Evolutionary conservation across 2,329 filamentous ascomycete species (phyloP).

Genomic region (Pseudohalonectria lignicola): DNA sequence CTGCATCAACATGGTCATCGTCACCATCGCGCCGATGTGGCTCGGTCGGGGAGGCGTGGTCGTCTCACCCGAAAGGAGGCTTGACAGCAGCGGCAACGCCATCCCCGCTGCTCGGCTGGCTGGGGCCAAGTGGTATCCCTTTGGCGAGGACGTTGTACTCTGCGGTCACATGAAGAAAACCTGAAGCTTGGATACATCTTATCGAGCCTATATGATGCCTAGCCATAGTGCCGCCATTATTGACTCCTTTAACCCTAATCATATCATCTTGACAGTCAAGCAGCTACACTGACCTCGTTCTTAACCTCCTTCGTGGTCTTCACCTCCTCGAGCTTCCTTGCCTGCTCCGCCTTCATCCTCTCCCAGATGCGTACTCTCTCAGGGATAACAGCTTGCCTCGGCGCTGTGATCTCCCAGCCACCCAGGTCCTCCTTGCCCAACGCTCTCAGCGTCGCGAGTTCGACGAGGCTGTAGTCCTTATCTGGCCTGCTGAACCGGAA

Average conservation of each 20-base stretch:
- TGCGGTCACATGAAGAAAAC: slow-evolving; percentile 1
- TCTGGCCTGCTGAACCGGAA: slow-evolving; percentile 38
- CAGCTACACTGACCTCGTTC: too few species aligned
- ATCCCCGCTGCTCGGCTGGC: slow-evolving; percentile 53
- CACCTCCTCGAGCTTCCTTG: slow-evolving; percentile 9
- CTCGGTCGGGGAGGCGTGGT: slow-evolving; percentile 74
- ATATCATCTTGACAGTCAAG: too few species aligned
- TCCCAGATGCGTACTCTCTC: slow-evolving; percentile 34
- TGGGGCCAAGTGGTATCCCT: slow-evolving; percentile 17
- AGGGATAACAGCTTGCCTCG: slow-evolving; percentile 38
- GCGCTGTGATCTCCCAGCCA: slow-evolving; percentile 39
- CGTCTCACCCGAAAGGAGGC: slow-evolving; percentile 56
- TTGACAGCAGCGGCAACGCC: slow-evolving; percentile 35
- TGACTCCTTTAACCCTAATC: too few species aligned
- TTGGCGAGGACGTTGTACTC: neutral
- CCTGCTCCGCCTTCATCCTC: slow-evolving; percentile 37
- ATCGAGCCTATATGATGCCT: too few species aligned
- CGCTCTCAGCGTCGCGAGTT: slow-evolving; percentile 39
- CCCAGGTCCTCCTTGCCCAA: slow-evolving; percentile 33
- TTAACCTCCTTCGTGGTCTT: neutral
- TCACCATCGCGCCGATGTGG: slow-evolving; percentile 85
- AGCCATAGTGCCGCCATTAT: too few species aligned
- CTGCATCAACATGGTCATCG: slow-evolving; percentile 64
- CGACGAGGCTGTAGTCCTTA: slow-evolving; percentile 40
- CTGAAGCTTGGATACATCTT: too few species aligned